phyloP scores from a whole-genome alignment of 257 asterid genomes.

The Solanum pinnatisectum region DNA sequence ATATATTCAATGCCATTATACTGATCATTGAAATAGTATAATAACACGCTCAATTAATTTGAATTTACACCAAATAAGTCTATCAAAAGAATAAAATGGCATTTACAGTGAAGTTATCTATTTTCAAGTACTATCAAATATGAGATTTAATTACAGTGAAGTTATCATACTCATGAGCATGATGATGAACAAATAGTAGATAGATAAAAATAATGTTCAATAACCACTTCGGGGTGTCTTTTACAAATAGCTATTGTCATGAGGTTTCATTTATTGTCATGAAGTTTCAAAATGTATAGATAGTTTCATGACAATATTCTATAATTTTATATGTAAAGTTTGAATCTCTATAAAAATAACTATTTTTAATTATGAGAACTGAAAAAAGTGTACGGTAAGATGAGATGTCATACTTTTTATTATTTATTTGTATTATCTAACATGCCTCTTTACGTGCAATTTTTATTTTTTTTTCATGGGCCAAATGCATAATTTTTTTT shows the following conservation, averaged over 20 bases:
- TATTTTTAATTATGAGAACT: not conserved
- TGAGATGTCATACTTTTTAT: not conserved
- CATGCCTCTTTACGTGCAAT: no score
- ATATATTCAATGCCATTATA: no score
- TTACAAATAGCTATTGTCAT: no score
- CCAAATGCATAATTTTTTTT: no score
- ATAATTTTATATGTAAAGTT: not conserved
- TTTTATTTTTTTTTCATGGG: not conserved
- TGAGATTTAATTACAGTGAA: not conserved
- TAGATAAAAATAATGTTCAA: not conserved
- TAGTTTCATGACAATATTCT: no score
- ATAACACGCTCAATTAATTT: not conserved
- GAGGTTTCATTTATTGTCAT: no score
- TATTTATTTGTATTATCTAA: no score
- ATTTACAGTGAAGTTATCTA: not conserved
- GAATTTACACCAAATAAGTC: rapidly evolving
- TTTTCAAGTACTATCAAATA: not conserved
- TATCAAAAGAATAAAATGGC: not conserved
- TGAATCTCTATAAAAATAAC: not conserved
- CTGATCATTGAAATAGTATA: no score
- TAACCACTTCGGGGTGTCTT: no score
- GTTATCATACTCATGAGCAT: not conserved
- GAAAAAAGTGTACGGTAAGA: no score
- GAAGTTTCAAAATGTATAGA: no score
- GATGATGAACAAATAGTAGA: not conserved